phyloP scores from a whole-genome alignment of 305 asterid genomes.

The Ajuga reptans region DNA sequence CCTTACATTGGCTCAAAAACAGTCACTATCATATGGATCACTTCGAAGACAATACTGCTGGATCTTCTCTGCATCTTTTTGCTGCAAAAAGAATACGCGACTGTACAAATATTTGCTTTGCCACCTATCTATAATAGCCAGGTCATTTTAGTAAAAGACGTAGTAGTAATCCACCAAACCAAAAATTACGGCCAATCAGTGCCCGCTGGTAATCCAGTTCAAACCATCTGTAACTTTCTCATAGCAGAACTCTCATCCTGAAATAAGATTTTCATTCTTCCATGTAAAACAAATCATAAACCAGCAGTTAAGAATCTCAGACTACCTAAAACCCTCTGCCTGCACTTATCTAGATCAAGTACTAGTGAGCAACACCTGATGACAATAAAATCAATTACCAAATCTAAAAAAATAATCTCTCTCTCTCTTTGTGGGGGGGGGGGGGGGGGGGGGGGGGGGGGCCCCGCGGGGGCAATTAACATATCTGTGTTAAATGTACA shows the following conservation, averaged over 20 bases:
- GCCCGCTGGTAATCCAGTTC: conserved; percentile 18
- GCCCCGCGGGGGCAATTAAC: too few species aligned
- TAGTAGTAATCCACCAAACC: conserved; percentile 6
- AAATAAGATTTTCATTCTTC: conserved; percentile 20
- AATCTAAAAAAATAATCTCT: too few species aligned
- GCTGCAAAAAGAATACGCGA: conserved; percentile 35
- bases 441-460: too few species aligned
- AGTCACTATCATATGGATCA: background rate
- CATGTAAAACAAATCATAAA: background rate
- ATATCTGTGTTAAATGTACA: too few species aligned
- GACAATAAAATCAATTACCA: background rate
- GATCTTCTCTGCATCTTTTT: conserved; percentile 15
- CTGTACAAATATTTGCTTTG: conserved; percentile 41
- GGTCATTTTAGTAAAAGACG: conserved; percentile 9
- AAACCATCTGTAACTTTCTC: conserved; percentile 39
- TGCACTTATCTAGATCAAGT: background rate
- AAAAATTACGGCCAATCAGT: background rate
- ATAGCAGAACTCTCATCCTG: conserved; percentile 46
- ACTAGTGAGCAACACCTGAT: background rate
- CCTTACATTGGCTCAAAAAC: conserved; percentile 15
- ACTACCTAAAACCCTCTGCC: background rate
- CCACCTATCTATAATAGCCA: conserved; percentile 17
- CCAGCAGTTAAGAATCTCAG: background rate
- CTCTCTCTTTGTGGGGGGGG: too few species aligned
- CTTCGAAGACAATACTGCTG: background rate